Evolutionary conservation across 495 filamentous ascomycete species (phyloP), one percentile per base, ranked within the genome.

Genomic region (Aspergillus panamensis): DNA sequence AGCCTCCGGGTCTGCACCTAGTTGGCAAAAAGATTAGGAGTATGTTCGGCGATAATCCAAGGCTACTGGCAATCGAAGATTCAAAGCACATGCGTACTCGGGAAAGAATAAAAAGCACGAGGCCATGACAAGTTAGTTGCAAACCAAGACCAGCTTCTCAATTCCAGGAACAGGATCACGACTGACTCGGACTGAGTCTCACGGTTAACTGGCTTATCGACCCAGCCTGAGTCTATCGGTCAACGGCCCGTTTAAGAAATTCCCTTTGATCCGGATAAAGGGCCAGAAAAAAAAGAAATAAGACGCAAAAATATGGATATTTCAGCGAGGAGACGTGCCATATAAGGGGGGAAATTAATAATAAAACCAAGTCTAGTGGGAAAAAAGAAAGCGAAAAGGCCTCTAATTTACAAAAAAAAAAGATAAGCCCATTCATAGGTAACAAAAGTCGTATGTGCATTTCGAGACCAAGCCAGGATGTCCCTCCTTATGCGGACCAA

Each of bases 401-500:
- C 30, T 35, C 37, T 43, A 32, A 40, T 54, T 12, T 50, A 31
- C 51, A 48, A 20, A 10, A 31, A 14, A 48, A 39, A 20, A 30
- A 5, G 60, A 58, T 62, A 54, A 58, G 49, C 49, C 48, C 51
- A 54, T 47, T 51, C 45, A 21, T 47, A n/a, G n/a, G n/a, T n/a
- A 53, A 45, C 43, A 42, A 45, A 51, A 53, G 49, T 29, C 42
- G 21, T 51, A 48, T 45, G 17, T 31, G 7, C 40, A 52, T 50
- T 47, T 35, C 50, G 33, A 31, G 42, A 53, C 59, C 48, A 57
- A 13, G 43, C 54, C 50, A 62, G 59, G 50, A 54, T 62, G n/a
- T 25, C 30, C 48, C 48, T 56, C 53, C 53, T 49, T 19, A 25
- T 21, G 40, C 42, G 42, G 45, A 57, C 59, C 59, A 62, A 57